Conservation (phyloP, 352 stramenopile species). For the Halophytophthora polymorphica region DNA sequence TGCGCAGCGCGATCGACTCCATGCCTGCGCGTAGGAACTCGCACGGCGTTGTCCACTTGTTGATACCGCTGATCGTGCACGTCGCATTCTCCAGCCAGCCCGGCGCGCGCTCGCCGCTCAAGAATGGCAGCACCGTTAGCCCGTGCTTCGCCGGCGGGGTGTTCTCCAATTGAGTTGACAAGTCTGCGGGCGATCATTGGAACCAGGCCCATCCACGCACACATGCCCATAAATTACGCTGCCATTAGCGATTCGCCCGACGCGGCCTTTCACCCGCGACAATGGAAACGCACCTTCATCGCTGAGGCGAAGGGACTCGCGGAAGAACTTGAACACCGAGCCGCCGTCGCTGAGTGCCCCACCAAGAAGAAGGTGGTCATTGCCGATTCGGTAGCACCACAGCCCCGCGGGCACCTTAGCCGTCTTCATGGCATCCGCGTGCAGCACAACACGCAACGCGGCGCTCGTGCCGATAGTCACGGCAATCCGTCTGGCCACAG, state of each 20-base stretch:
- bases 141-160: constrained; percentile 58
- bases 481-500: constrained; percentile 70
- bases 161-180: constrained; percentile 36
- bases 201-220: neutral
- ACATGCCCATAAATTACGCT: neutral
- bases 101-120: constrained; percentile 92
- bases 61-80: constrained; percentile 91
- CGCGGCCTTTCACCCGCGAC: no score
- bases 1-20: constrained; percentile 89
- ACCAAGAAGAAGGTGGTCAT: constrained; percentile 86
- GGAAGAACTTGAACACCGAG: constrained; percentile 92
- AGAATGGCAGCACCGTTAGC: constrained; percentile 90
- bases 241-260: neutral
- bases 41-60: constrained; percentile 85
- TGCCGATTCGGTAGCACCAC: constrained; percentile 93
- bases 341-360: constrained; percentile 95
- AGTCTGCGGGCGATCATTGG: constrained; percentile 8
- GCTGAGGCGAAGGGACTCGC: constrained; percentile 60
- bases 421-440: constrained; percentile 35
- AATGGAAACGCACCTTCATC: constrained; percentile 31
- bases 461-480: constrained; percentile 95
- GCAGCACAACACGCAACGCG: constrained; percentile 89
- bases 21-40: constrained; percentile 89
- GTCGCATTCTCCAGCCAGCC: constrained; percentile 89
- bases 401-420: constrained; percentile 85